Percentiles rank a stretch among this genome's conserved stretches.
Conservation (phyloP, 805 yeast species). For the Saturnispora sekii region DNA sequence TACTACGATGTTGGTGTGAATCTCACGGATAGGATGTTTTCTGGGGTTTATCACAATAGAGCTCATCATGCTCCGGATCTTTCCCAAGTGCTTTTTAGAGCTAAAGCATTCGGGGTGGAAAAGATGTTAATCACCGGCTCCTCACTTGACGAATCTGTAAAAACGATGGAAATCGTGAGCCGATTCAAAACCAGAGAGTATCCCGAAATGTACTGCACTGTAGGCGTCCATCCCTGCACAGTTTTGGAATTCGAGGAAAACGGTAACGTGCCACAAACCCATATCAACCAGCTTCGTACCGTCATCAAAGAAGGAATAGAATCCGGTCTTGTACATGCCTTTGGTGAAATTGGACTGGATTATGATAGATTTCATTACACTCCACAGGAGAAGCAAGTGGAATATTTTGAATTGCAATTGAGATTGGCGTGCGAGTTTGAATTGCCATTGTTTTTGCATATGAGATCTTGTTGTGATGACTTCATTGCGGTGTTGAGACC, state of each 20-base stretch:
- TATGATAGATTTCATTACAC: constrained; percentile 83
- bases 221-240: constrained; percentile 93
- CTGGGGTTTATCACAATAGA: constrained; percentile 62
- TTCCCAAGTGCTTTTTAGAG: constrained; percentile 53
- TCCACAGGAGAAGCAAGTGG: constrained; percentile 52
- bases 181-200: constrained; percentile 13
- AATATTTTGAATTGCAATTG: constrained; percentile 65
- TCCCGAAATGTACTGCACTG: constrained; percentile 50
- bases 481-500: constrained; percentile 58
- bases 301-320: constrained; percentile 40
- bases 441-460: constrained; percentile 81
- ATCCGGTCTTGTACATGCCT: constrained; percentile 56
- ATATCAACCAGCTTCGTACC: constrained; percentile 38
- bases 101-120: constrained; percentile 53
- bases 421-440: constrained; percentile 48
- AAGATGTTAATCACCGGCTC: constrained; percentile 80
- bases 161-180: constrained; percentile 48
- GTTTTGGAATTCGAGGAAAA: constrained; percentile 42
- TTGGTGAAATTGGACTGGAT: constrained; percentile 95
- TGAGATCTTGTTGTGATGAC: constrained; percentile 79
- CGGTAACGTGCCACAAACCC: constrained; percentile 27
- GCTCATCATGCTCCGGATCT: constrained; percentile 63
- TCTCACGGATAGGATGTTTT: constrained; percentile 82
- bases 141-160: constrained; percentile 51
- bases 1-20: constrained; percentile 43